A percentile compares a stretch with the other conserved stretches of the same genome.
Conservation (phyloP, 1,139 yeast genomes). For the Suhomyces terraborum region DNA sequence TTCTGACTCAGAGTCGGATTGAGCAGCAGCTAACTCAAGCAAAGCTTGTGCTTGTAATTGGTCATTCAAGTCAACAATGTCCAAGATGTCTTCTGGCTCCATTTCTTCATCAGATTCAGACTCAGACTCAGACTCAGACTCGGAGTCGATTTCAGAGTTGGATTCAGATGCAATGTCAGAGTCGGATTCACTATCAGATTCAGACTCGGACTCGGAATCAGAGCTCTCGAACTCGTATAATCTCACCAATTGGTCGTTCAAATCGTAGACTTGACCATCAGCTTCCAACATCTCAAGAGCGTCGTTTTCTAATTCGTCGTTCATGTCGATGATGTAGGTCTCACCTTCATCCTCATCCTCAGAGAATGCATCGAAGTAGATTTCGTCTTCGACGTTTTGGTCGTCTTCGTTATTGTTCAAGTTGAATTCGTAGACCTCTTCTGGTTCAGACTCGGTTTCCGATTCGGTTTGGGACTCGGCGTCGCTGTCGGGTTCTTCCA, state of each 20-base stretch:
- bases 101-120: constrained; percentile 21
- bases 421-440: constrained; percentile 30
- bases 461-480: constrained; percentile 15
- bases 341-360: constrained; percentile 18
- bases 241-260: constrained; percentile 44
- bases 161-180: constrained; percentile 12
- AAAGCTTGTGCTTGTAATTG: constrained; percentile 40
- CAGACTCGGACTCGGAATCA: constrained; percentile 15
- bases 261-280: constrained; percentile 39
- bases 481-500: constrained; percentile 43
- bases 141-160: constrained; percentile 17
- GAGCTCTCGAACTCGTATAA: constrained; percentile 37
- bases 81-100: constrained; percentile 37
- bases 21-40: constrained; percentile 17
- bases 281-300: constrained; percentile 38
- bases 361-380: constrained; percentile 11
- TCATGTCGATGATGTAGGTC: constrained; percentile 33
- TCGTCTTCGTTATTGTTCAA: constrained; percentile 22
- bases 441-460: constrained; percentile 22
- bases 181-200: constrained; percentile 16
- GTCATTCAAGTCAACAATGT: constrained; percentile 38
- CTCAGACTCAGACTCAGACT: constrained; percentile 20
- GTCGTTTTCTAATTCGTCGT: constrained; percentile 41
- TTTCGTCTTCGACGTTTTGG: constrained; percentile 16
- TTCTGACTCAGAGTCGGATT: constrained; percentile 17